Percentiles rank a stretch among this genome's conserved stretches.
phyloP scores from a whole-genome alignment of 2,329 filamentous ascomycete species.

The Curvularia verruculosa region DNA sequence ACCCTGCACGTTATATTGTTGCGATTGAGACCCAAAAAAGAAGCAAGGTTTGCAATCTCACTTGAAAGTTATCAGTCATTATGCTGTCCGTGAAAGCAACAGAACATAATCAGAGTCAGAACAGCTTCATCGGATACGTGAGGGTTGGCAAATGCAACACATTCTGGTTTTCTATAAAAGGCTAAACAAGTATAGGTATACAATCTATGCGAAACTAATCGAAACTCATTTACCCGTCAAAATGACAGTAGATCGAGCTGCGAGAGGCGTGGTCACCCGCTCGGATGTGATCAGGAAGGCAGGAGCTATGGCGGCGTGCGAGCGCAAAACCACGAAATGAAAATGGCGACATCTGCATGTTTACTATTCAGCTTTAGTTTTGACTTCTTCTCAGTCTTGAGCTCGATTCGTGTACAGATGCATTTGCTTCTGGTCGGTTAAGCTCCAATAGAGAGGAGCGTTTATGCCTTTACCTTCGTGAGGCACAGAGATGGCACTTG shows the following conservation, averaged over 20 bases:
- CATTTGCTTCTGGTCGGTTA: slow-evolving; percentile 43
- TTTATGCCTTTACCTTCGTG: background rate
- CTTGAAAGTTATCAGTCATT: background rate
- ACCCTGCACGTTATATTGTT: background rate
- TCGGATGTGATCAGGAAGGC: background rate
- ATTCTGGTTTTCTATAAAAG: no score
- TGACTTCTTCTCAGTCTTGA: slow-evolving; percentile 17
- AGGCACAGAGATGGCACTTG: background rate
- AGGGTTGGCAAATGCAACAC: background rate
- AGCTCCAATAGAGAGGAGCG: slow-evolving; percentile 18
- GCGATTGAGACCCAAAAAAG: background rate
- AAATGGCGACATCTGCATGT: background rate
- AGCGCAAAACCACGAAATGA: background rate
- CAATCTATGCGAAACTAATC: background rate
- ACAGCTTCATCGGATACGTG: background rate
- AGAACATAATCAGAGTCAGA: background rate
- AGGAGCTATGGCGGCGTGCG: background rate
- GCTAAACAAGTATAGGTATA: no score
- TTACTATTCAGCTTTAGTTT: background rate
- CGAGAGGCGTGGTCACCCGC: background rate
- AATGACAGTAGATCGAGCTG: background rate
- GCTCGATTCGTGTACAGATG: background rate
- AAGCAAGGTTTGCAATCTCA: background rate
- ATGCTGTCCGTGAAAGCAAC: background rate
- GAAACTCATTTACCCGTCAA: background rate